Percentiles rank a stretch among this genome's conserved stretches.
These are phyloP conservation scores for Abrus pulchellus DNA, from an alignment of 306 rosid species.

Conservation along the genomic window DNA sequence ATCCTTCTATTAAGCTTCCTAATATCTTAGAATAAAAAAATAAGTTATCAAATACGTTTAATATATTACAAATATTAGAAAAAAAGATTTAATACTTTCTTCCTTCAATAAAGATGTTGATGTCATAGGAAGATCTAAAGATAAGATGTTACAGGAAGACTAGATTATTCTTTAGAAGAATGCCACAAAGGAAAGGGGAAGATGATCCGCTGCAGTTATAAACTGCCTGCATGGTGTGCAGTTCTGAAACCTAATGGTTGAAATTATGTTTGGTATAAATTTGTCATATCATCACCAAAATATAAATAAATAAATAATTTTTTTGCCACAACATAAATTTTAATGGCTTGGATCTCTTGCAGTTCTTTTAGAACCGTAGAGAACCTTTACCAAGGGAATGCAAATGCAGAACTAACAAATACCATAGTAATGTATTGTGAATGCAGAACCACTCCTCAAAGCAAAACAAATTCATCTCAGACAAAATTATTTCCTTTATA, in stretches of 20 bases:
- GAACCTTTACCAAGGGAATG: neutral
- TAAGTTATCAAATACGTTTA: neutral
- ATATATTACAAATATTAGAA: neutral
- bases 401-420: neutral
- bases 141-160: neutral
- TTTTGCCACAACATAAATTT: no score
- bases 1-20: neutral
- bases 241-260: no score
- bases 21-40: neutral
- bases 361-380: neutral
- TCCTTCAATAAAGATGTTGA: neutral
- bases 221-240: no score
- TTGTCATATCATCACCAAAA: no score
- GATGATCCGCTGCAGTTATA: no score
- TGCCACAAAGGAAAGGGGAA: neutral
- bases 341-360: no score
- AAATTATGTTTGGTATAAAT: no score
- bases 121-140: neutral
- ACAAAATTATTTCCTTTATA: conserved; percentile 47
- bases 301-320: no score
- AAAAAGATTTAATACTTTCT: neutral
- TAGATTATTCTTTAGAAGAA: conserved; percentile 24
- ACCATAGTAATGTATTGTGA: neutral
- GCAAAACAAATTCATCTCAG: conserved; percentile 36
- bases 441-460: neutral